Base-by-base conservation (phyloP, 2,329 filamentous ascomycete species). In the Ramichloridium luteum region DNA sequence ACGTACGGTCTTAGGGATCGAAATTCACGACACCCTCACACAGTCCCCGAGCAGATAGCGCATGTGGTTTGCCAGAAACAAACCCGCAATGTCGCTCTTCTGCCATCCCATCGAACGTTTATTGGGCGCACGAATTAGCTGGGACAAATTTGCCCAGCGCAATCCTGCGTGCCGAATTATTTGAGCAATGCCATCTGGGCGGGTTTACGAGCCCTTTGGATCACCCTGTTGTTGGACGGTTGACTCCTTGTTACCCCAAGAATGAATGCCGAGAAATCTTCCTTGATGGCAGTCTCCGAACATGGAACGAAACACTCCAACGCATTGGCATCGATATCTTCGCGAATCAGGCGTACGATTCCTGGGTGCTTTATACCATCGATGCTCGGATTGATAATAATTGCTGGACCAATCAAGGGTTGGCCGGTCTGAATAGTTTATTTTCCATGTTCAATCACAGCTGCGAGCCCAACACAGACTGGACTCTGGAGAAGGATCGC, bases 401-500 rank as follows among this genome's bases (percentile, higher is more conserved):
- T 80, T 4, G 84, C 82, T 15, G 72, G 80, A 34, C 77, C 82
- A 48, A 81, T 69, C 44, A 42, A 2, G 35, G 35, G 4, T 20
- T 38, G 5, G 26, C 35, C 53, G 43, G 58, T 50, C 12, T 94
- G 15, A 84, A 93, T 57, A 83, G 85, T 2, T 72, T 93, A 37
- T 96, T 90, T 83, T 93, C 83, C 56, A 65, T 96, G 17, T 85
- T 88, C 27, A 96, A 96, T 50, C 88, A 96, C 54, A 83, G 84
- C 53, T 96, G 88, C 58, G 75, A 92, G 50, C 86, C 88, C 6
- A 94, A 93, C 53, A 82, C 93, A 18, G 69, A 70, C 1, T 96
- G 88, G 88, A 79, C 86, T 4, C 16, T 16, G 5, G 16, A 8
- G 5, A 15, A 25, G 2, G 41, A 47, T 12, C 36, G 45, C 15